Percentiles rank a stretch among this genome's conserved stretches.
Conservation (phyloP, 345 rosid genomes). For the Brassica nigra region DNA sequence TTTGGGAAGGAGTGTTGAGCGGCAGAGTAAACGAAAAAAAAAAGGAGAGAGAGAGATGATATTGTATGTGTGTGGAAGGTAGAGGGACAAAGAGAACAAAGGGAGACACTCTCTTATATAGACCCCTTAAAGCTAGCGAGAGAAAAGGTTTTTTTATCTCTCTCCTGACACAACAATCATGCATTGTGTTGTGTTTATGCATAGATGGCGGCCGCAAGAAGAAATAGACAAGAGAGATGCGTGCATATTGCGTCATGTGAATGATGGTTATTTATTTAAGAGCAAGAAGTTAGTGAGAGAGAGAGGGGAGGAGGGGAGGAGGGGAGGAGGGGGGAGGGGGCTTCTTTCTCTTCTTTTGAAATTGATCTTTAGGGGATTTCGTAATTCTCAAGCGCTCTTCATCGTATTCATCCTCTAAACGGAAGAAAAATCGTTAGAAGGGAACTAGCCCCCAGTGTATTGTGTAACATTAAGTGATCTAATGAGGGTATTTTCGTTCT, state of each 20-base stretch:
- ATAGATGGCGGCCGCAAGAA: slow-evolving; percentile 88
- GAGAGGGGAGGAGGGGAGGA: no score
- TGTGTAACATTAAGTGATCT: no score
- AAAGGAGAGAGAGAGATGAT: slow-evolving; percentile 12
- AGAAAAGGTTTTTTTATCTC: slow-evolving; percentile 43
- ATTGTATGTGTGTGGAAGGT: slow-evolving; percentile 34
- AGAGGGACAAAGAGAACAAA: slow-evolving; percentile 61
- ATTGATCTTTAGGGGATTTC: slow-evolving; percentile 22
- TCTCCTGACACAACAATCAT: slow-evolving; percentile 88
- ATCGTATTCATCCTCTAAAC: no score
- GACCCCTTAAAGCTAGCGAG: slow-evolving; percentile 47
- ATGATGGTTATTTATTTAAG: slow-evolving; percentile 50
- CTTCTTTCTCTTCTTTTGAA: slow-evolving; percentile 34
- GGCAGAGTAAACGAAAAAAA: slow-evolving; percentile 4
- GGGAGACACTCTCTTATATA: slow-evolving; percentile 53
- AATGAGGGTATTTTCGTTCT: no score
- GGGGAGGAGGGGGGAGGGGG: no score
- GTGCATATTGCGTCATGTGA: slow-evolving; percentile 64
- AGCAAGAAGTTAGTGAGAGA: slow-evolving; percentile 10
- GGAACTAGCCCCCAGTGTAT: no score
- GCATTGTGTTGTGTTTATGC: slow-evolving; percentile 61
- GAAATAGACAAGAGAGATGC: slow-evolving; percentile 39
- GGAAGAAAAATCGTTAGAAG: no score
- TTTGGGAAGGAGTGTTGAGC: slow-evolving; percentile 51
- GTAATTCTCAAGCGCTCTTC: no score